A percentile compares a stretch with the other conserved stretches of the same genome.
Conservation (phyloP, 306 rosid species). For the Lupinus albus region DNA sequence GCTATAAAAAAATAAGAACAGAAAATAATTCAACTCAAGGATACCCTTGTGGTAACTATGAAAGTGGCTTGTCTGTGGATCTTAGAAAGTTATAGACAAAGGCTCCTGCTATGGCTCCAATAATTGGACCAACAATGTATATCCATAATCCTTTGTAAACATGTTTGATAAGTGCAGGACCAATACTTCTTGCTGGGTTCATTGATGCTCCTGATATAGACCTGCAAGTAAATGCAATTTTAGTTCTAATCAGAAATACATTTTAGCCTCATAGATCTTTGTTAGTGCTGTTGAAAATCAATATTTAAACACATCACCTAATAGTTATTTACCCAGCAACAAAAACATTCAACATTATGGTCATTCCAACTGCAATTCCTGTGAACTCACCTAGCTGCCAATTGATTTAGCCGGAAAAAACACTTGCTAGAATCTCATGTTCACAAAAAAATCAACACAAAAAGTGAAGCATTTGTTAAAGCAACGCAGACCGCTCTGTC, state of each 20-base stretch:
- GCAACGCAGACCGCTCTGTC: slow-evolving; percentile 50
- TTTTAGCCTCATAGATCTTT: not conserved
- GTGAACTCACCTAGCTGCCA: slow-evolving; percentile 57
- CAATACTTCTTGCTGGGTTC: slow-evolving; percentile 71
- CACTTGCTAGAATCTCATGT: not conserved
- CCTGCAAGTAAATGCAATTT: slow-evolving; percentile 40
- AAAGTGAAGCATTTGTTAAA: not conserved
- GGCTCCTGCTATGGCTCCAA: slow-evolving; percentile 62
- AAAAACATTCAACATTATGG: slow-evolving; percentile 60
- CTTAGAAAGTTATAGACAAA: slow-evolving; percentile 50
- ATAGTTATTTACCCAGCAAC: slow-evolving; percentile 56
- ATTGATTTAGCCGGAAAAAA: slow-evolving; percentile 24
- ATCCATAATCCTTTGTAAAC: slow-evolving; percentile 56
- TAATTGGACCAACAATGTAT: slow-evolving; percentile 54
- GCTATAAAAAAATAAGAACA: not conserved
- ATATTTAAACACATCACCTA: not conserved
- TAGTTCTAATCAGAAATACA: not conserved
- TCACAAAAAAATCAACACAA: not conserved
- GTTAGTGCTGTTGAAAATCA: not conserved
- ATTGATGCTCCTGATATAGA: slow-evolving; percentile 62
- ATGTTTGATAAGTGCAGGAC: slow-evolving; percentile 52
- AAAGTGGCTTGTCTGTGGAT: slow-evolving; percentile 25
- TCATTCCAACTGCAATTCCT: slow-evolving; percentile 60
- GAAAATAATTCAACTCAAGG: not conserved
- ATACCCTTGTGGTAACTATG: not conserved